These are phyloP conservation scores for Clavispora fructus DNA, from an alignment of 805 yeast species.

Conservation along the genomic window DNA sequence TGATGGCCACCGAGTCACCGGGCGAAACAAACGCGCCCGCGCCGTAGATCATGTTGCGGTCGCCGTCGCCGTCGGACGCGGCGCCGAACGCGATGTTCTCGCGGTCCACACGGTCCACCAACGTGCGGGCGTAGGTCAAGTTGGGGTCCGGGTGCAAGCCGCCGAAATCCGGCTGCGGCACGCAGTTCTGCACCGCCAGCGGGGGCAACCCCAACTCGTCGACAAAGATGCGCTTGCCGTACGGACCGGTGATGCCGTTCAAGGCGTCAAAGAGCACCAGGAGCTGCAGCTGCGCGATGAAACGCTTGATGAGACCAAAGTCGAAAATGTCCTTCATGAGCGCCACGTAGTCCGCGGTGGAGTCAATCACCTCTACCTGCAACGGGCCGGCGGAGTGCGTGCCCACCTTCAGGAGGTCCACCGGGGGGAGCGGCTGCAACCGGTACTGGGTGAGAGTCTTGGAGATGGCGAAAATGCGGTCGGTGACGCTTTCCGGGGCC, in stretches of 20 bases:
- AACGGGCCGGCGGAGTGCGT: constrained; percentile 47
- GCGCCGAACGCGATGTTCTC: constrained; percentile 90
- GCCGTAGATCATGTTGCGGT: constrained; percentile 97
- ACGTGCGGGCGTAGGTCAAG: constrained; percentile 84
- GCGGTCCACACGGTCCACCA: constrained; percentile 80
- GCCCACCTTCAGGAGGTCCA: constrained; percentile 64
- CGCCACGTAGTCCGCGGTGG: constrained; percentile 70
- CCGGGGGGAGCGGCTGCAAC: constrained; percentile 53
- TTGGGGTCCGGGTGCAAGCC: constrained; percentile 98
- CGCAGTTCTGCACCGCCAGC: constrained; percentile 68
- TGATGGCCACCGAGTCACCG: constrained; percentile 96
- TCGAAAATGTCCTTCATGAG: constrained; percentile 85
- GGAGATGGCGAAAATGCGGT: constrained; percentile 74
- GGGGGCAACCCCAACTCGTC: constrained; percentile 77
- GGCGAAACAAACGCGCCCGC: constrained; percentile 93
- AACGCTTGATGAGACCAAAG: constrained; percentile 70
- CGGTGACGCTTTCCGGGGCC: constrained; percentile 92
- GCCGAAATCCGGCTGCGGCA: constrained; percentile 87
- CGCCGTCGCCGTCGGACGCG: constrained; percentile 99
- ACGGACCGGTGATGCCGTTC: constrained; percentile 97
- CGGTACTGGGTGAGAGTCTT: constrained; percentile 56
- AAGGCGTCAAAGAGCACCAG: constrained; percentile 81
- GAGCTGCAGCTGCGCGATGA: constrained; percentile 56
- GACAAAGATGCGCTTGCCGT: constrained; percentile 78
- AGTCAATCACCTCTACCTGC: constrained; percentile 75